phyloP scores from a whole-genome alignment of 2,329 filamentous ascomycete species.

The Fusarium proliferatum region DNA sequence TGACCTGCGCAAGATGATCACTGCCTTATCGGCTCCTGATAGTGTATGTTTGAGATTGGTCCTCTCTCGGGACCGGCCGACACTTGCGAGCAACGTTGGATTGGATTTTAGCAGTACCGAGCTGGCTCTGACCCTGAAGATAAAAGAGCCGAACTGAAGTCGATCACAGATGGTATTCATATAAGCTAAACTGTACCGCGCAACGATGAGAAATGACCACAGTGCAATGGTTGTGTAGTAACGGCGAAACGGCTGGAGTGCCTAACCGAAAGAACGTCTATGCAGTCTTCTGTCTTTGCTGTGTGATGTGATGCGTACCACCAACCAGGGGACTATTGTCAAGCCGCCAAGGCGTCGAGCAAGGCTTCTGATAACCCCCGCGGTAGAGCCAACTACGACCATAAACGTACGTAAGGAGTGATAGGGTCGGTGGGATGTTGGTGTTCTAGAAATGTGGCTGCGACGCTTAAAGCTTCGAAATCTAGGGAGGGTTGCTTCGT shows the following conservation, averaged over 20 bases:
- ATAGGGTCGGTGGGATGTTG: slow-evolving; percentile 6
- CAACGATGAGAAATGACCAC: neutral
- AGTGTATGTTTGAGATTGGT: slow-evolving; percentile 23
- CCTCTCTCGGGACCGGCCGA: slow-evolving; percentile 42
- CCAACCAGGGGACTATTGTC: slow-evolving; percentile 7
- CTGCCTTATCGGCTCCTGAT: slow-evolving; percentile 34
- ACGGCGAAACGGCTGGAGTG: neutral
- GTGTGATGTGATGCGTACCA: slow-evolving; percentile 18
- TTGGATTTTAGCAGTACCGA: slow-evolving; percentile 35
- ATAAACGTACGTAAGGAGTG: slow-evolving; percentile 9
- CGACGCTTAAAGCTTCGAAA: slow-evolving; percentile 22
- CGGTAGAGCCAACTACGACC: neutral
- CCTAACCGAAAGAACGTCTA: neutral
- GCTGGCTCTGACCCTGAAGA: slow-evolving; percentile 2
- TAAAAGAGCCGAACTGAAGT: slow-evolving; percentile 24
- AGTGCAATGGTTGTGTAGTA: neutral
- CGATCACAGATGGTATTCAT: neutral
- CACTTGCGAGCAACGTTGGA: slow-evolving; percentile 33
- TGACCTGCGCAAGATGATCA: slow-evolving; percentile 38
- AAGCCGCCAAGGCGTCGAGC: slow-evolving; percentile 12
- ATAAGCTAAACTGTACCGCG: neutral
- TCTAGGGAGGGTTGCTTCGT: slow-evolving; percentile 19
- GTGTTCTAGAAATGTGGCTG: slow-evolving; percentile 40
- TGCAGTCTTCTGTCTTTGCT: neutral
- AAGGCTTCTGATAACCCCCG: slow-evolving; percentile 10